These are phyloP conservation scores for Phytophthora melonis DNA, from an alignment of 352 stramenopile species.

Conservation along the genomic window DNA sequence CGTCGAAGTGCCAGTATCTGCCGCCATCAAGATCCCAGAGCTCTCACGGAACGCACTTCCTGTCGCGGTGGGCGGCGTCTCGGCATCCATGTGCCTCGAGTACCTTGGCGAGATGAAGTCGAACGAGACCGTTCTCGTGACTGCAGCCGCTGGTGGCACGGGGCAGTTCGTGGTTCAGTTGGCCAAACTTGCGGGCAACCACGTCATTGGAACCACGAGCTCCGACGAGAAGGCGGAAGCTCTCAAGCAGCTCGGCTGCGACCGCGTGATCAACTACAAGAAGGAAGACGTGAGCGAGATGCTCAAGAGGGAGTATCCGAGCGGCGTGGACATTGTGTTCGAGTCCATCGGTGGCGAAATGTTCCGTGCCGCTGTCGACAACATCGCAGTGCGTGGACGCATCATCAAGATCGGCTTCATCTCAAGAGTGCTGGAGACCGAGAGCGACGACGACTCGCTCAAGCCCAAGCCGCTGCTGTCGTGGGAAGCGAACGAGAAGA, in stretches of 20 bases:
- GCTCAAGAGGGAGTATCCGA: constrained; percentile 54
- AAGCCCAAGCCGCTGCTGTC: constrained; percentile 28
- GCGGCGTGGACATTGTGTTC: constrained; percentile 46
- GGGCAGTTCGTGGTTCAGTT: constrained; percentile 86
- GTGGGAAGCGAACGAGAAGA: constrained; percentile 42
- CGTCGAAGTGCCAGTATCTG: constrained; percentile 37
- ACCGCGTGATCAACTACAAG: constrained; percentile 78
- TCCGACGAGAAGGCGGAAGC: constrained; percentile 71
- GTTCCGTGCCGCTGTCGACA: constrained; percentile 41
- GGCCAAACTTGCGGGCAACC: constrained; percentile 64
- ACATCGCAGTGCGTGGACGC: constrained; percentile 34
- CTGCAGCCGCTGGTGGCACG: constrained; percentile 60
- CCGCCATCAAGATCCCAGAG: constrained; percentile 37
- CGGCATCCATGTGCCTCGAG: constrained; percentile 50
- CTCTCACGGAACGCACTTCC: constrained; percentile 38
- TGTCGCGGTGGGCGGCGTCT: constrained; percentile 49
- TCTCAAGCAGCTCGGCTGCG: constrained; percentile 49
- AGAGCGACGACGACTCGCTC: constrained; percentile 1
- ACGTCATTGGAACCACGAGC: constrained; percentile 66
- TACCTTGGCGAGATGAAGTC: constrained; percentile 43
- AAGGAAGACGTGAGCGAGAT: constrained; percentile 48
- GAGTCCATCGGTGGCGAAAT: constrained; percentile 45
- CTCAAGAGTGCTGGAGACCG: constrained; percentile 36
- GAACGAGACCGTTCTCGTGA: constrained; percentile 44
- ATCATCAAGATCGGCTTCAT: constrained; percentile 45